These are phyloP conservation scores for Carallia brachiata DNA, from an alignment of 345 rosid species.

Conservation along the genomic window DNA sequence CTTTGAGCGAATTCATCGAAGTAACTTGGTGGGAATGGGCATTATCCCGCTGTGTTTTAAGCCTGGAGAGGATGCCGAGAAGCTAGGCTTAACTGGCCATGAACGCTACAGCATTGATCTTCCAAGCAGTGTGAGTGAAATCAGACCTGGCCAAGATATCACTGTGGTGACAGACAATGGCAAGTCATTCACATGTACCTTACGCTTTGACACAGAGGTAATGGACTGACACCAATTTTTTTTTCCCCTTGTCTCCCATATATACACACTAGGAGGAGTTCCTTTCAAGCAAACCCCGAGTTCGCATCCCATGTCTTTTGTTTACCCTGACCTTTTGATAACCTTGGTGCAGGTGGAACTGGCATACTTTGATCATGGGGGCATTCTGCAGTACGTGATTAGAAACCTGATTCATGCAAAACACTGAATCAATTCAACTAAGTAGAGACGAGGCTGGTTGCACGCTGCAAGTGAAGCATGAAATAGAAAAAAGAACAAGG, in stretches of 20 bases:
- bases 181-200: slow-evolving; percentile 66
- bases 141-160: slow-evolving; percentile 87
- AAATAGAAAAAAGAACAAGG: background rate
- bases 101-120: slow-evolving; percentile 72
- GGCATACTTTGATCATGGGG: slow-evolving; percentile 62
- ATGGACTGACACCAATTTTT: background rate
- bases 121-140: slow-evolving; percentile 54
- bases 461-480: background rate
- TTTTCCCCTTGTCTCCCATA: background rate
- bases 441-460: background rate
- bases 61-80: slow-evolving; percentile 79
- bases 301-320: too few species aligned
- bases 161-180: slow-evolving; percentile 60
- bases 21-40: slow-evolving; percentile 92
- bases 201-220: slow-evolving; percentile 88
- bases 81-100: slow-evolving; percentile 74
- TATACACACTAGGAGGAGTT: too few species aligned
- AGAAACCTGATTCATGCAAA: slow-evolving; percentile 46
- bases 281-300: too few species aligned
- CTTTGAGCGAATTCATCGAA: slow-evolving; percentile 85
- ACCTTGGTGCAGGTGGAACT: slow-evolving; percentile 30
- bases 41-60: slow-evolving; percentile 78
- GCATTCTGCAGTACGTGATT: slow-evolving; percentile 60
- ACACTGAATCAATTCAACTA: slow-evolving; percentile 18
- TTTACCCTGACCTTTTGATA: background rate